Evolutionary conservation across 352 stramenopile genomes (phyloP), one percentile per base, ranked within the genome.

Genomic region (Phytophthora syringae): DNA sequence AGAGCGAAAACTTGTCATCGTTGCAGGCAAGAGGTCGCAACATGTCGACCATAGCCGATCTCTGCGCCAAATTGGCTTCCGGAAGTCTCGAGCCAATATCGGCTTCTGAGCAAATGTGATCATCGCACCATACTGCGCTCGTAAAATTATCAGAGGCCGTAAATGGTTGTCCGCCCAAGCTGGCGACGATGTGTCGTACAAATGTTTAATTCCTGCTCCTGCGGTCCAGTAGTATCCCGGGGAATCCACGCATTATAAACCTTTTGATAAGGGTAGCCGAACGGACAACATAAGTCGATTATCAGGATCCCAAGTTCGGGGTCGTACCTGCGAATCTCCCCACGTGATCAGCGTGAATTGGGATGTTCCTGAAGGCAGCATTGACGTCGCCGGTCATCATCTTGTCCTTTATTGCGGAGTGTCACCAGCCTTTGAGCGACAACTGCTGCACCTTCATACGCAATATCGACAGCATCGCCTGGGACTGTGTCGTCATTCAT

Each of bases 71-170:
- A 9, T 37, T 28, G 5, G 59, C 52, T 36, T 69, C 60, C n/a
- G 10, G n/a, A 1, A 63, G 18, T 9, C 60, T 34, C 1, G 60
- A 49, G 7, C 53, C 52, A 15, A 64, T 50, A 7, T 36, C 36
- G 0, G 47, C 27, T 44, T 60, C 52, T 5, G 63, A n/a, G 16
- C 52, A 63, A 21, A 51, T 64, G 30, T n/a, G n/a, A n/a, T n/a
- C n/a, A n/a, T n/a, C n/a, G 18, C 54, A 61, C 48, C 62, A 70
- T 0, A 52, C 62, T 27, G 60, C 24, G 32, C 62, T 63, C 1
- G 12, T 9, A 16, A 9, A 37, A 0, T 24, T 12, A 28, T 6
- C 60, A 20, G 40, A 2, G 16, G 2, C 9, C 52, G 47, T 40
- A 2, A 3, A 36, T 36, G 7, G 7, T 62, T 36, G 18, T 45